Evolutionary conservation across 179 eudicot genomes (phyloP).

Genomic region (Heliamphora pulchella): DNA sequence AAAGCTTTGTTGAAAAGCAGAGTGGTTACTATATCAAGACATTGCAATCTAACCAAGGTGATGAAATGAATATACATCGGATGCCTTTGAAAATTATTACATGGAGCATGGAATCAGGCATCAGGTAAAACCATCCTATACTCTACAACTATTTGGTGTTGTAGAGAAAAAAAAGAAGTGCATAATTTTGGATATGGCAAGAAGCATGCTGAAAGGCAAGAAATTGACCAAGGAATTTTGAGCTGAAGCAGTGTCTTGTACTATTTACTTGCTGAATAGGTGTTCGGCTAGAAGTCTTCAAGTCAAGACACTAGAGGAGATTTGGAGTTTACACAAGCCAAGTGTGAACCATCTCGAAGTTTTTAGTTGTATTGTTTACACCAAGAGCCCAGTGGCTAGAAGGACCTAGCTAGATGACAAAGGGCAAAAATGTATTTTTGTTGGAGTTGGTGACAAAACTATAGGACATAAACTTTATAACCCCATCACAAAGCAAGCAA

Average conservation of each 20-base stretch:
- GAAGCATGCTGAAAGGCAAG: constrained; percentile 13
- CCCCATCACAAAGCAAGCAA: too few species aligned
- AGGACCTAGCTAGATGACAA: too few species aligned
- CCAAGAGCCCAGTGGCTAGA: too few species aligned
- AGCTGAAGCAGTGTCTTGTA: constrained; percentile 1
- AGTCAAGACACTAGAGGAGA: background rate
- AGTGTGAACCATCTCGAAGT: too few species aligned
- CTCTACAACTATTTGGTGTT: background rate
- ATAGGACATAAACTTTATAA: too few species aligned
- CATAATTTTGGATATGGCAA: constrained; percentile 2
- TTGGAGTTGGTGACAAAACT: too few species aligned
- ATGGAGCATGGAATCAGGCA: background rate
- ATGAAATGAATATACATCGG: background rate
- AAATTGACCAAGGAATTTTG: constrained; percentile 11
- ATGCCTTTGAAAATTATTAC: background rate
- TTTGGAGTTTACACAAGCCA: too few species aligned
- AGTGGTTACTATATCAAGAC: background rate
- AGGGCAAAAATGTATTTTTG: too few species aligned
- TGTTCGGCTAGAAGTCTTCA: background rate
- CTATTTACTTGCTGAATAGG: background rate
- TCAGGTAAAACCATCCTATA: background rate
- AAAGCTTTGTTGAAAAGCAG: background rate
- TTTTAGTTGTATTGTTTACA: too few species aligned
- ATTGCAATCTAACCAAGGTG: background rate
- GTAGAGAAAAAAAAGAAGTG: background rate